A percentile compares a stretch with the other conserved stretches of the same genome.
These are phyloP conservation scores for Phytophthora tentaculata DNA, from an alignment of 352 stramenopile genomes.

Conservation along the genomic window DNA sequence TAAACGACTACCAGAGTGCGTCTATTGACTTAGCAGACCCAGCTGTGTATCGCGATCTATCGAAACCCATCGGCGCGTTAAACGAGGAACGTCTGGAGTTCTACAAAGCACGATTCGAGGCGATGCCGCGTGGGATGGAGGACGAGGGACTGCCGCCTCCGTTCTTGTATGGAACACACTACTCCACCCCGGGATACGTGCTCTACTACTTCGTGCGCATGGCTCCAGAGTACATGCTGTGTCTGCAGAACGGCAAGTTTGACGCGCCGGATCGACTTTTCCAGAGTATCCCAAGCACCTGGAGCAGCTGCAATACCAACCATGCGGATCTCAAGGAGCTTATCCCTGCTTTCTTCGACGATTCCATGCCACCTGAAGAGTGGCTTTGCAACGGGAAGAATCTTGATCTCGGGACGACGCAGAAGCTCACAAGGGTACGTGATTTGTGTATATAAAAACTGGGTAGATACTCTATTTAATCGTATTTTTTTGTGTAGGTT, in stretches of 20 bases:
- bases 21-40: slow-evolving; percentile 88
- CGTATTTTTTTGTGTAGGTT: slow-evolving; percentile 50
- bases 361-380: slow-evolving; percentile 76
- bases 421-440: slow-evolving; percentile 76
- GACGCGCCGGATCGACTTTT: slow-evolving; percentile 99
- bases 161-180: slow-evolving; percentile 98
- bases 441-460: no score
- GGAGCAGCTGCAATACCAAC: slow-evolving; percentile 85
- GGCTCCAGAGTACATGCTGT: slow-evolving; percentile 96
- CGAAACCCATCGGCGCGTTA: slow-evolving; percentile 95
- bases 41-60: slow-evolving; percentile 93
- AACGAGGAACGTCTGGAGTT: slow-evolving; percentile 89
- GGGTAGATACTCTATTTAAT: no score
- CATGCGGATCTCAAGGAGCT: slow-evolving; percentile 98
- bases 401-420: slow-evolving; percentile 95
- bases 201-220: slow-evolving; percentile 98
- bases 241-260: slow-evolving; percentile 98
- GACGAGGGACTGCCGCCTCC: slow-evolving; percentile 85
- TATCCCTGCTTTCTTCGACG: slow-evolving; percentile 98
- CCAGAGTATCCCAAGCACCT: slow-evolving; percentile 93
- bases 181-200: slow-evolving; percentile 94
- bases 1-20: slow-evolving; percentile 88
- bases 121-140: slow-evolving; percentile 91
- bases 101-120: slow-evolving; percentile 89
- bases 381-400: slow-evolving; percentile 97